Evolutionary conservation across 202 grass and related monocot species (phyloP), one percentile per base, ranked within the genome.

Genomic region (Dendrocalamus latiflorus): DNA sequence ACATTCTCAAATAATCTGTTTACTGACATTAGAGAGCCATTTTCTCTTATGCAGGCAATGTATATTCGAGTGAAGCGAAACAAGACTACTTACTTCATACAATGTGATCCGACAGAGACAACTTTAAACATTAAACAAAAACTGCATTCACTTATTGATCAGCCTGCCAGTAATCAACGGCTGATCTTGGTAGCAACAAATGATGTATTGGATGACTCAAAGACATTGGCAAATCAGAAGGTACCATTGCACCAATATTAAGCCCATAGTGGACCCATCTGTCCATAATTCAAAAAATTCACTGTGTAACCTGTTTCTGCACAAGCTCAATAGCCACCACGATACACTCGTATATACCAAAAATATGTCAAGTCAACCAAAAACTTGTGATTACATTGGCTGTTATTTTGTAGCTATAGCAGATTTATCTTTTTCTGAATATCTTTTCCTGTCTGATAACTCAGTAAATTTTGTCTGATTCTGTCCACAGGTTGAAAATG

Each of bases 41-140:
- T 11, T 83, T 80, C 21, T 57, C 36, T 63, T 62, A 39, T 61
- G 47, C 79, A 95, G 93, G 76, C 85, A 54, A 95, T 95, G 93
- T 90, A 92, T 78, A 95, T 95, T 80, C 78, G 93, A 76, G 93
- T 95, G 66, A 92, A 95, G 90, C 80, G 93, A 57, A 86, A 82
- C 79, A 95, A 90, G 76, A 83, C 86, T 42, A 90, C 93, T 22
- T 92, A 95, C 72, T 95, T 87, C 80, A 68, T 95, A 75, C 93
- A 95, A 70, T 95, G 90, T 82, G 93, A 95, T 58, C 90, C 90
- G 44, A 90, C 90, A 33, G 93, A 95, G 71, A 92, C 86, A 12
- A 65, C 68, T 83, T 54, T 91, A 54, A 84, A 81, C 54, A 92
- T 95, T 48, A 95, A 95, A 56, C 86, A 95, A 69, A 95, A 95